These are phyloP conservation scores for Geranium incanum DNA, from an alignment of 441 rosid genomes.

Conservation along the genomic window DNA sequence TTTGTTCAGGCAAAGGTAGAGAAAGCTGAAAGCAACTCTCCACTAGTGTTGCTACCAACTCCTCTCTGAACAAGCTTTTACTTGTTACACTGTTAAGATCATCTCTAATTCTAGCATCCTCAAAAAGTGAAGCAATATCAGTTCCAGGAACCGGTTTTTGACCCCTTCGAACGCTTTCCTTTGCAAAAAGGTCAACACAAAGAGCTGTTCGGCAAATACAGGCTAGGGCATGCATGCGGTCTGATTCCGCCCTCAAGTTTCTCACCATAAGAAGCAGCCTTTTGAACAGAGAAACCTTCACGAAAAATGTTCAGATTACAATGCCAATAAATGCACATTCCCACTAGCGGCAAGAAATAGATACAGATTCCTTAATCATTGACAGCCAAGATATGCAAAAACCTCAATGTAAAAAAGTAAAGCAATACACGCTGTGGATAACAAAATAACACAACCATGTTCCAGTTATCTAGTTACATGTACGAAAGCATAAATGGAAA, in stretches of 20 bases:
- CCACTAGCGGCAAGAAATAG: neutral
- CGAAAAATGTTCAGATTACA: slow-evolving; percentile 18
- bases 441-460: neutral
- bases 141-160: slow-evolving; percentile 98
- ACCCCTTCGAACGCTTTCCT: slow-evolving; percentile 95
- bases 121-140: slow-evolving; percentile 91
- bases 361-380: neutral
- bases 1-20: slow-evolving; percentile 89
- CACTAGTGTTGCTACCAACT: slow-evolving; percentile 89
- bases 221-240: slow-evolving; percentile 97
- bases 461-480: neutral
- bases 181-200: slow-evolving; percentile 94
- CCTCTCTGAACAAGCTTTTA: slow-evolving; percentile 90
- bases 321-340: slow-evolving; percentile 20
- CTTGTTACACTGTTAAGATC: slow-evolving; percentile 75
- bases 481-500: neutral
- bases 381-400: slow-evolving; percentile 1
- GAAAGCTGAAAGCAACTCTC: slow-evolving; percentile 99
- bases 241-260: slow-evolving; percentile 96
- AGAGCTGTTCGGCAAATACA: slow-evolving; percentile 97
- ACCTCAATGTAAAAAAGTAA: neutral
- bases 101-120: slow-evolving; percentile 81
- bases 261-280: slow-evolving; percentile 95
- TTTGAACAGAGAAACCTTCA: slow-evolving; percentile 89
- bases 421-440: neutral